Conservation (phyloP, 306 rosid genomes). For the Medicago truncatula region DNA sequence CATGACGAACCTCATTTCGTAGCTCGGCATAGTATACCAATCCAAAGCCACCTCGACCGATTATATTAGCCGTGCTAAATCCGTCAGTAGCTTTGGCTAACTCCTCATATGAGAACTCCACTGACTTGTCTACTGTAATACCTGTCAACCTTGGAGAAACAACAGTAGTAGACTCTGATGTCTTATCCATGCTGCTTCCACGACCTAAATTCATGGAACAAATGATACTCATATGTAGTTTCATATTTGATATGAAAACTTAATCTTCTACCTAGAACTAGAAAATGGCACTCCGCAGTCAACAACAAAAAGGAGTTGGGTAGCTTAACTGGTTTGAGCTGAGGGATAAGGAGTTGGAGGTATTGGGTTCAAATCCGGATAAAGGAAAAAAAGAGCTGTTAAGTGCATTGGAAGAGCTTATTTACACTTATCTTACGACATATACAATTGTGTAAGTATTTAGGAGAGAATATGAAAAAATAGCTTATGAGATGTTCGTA, state of each 20-base stretch:
- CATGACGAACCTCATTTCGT: slow-evolving; percentile 66
- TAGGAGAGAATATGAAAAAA: too few species aligned
- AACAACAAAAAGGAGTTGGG: too few species aligned
- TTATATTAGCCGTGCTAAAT: slow-evolving; percentile 56
- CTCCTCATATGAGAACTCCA: slow-evolving; percentile 79
- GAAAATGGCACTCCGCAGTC: not conserved
- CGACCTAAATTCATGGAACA: slow-evolving; percentile 47
- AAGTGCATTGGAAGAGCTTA: too few species aligned
- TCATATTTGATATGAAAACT: slow-evolving; percentile 16
- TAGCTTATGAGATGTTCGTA: not conserved
- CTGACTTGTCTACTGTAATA: slow-evolving; percentile 74
- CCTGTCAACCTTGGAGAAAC: slow-evolving; percentile 57
- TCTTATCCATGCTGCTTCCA: slow-evolving; percentile 51
- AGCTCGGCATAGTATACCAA: slow-evolving; percentile 72
- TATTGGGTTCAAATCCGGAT: too few species aligned
- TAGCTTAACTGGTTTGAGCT: too few species aligned
- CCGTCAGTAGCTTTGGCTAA: slow-evolving; percentile 67
- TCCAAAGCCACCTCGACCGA: slow-evolving; percentile 87
- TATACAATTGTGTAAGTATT: too few species aligned
- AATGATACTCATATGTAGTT: not conserved
- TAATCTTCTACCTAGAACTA: not conserved
- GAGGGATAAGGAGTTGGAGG: too few species aligned
- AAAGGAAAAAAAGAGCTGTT: too few species aligned
- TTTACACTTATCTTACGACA: too few species aligned
- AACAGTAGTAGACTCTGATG: slow-evolving; percentile 47